phyloP scores from a whole-genome alignment of 345 rosid genomes.

The Brassica juncea region DNA sequence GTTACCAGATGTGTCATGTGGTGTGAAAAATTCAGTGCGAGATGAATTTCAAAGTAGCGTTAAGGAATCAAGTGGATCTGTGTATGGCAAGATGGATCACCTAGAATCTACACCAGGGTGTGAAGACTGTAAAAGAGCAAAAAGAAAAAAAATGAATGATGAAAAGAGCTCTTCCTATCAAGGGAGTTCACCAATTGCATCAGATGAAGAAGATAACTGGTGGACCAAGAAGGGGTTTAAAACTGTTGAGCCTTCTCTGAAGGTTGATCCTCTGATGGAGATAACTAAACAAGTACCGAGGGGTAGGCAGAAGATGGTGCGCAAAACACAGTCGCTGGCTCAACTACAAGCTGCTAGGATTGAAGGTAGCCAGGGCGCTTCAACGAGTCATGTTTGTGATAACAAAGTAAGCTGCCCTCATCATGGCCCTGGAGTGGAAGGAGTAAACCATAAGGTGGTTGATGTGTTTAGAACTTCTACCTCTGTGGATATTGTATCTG shows the following conservation, averaged over 20 bases:
- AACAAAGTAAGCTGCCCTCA: conserved; percentile 76
- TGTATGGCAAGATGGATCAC: conserved; percentile 48
- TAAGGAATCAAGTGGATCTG: conserved; percentile 59
- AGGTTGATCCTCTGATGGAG: conserved; percentile 68
- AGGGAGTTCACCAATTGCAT: conserved; percentile 51
- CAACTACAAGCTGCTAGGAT: conserved; percentile 92
- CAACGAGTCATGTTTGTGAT: conserved; percentile 91
- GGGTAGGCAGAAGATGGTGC: conserved; percentile 85
- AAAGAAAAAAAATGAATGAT: conserved; percentile 62
- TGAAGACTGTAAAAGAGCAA: conserved; percentile 83
- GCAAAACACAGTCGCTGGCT: conserved; percentile 87
- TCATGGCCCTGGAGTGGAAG: conserved; percentile 67
- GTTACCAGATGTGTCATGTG: conserved; percentile 53
- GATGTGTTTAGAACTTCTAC: conserved; percentile 55
- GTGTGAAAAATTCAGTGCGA: conserved; percentile 46
- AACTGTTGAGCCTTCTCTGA: conserved; percentile 55
- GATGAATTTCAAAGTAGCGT: conserved; percentile 73
- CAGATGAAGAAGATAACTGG: conserved; percentile 91
- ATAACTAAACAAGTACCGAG: conserved; percentile 69
- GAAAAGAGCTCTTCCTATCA: conserved; percentile 54
- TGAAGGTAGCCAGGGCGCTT: conserved; percentile 97
- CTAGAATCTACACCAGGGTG: conserved; percentile 78
- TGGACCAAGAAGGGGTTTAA: conserved; percentile 82
- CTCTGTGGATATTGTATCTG: conserved; percentile 60
- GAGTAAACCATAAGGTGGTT: conserved; percentile 54